phyloP scores from a whole-genome alignment of 2,329 filamentous ascomycete species.

The Plectosphaerella sp. region DNA sequence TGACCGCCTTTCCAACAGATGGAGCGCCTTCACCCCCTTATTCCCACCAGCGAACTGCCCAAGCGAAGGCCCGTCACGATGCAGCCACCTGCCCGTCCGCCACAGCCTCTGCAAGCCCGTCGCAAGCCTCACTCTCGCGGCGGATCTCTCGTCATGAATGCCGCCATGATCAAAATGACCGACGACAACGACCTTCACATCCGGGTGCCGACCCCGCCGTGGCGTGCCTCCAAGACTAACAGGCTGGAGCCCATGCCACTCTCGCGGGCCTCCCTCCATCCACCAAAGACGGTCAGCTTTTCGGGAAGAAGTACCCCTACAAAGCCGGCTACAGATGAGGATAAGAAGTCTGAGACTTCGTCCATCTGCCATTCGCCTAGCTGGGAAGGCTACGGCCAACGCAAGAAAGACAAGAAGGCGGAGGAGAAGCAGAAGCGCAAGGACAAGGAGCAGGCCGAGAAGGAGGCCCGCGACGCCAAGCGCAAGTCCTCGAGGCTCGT shows the following conservation, averaged over 20 bases:
- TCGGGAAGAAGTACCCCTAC: slow-evolving; percentile 22
- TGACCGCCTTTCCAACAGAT: slow-evolving; percentile 9
- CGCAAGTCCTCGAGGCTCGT: slow-evolving; percentile 28
- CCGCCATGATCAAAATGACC: too few relatives aligned
- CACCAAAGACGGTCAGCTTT: slow-evolving; percentile 34
- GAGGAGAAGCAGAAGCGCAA: slow-evolving; percentile 33
- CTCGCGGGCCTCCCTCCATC: slow-evolving; percentile 13
- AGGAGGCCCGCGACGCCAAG: slow-evolving; percentile 29
- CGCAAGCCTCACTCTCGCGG: slow-evolving; percentile 1
- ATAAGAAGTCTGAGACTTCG: slow-evolving; percentile 37
- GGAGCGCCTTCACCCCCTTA: slow-evolving; percentile 10
- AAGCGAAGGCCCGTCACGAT: too few relatives aligned
- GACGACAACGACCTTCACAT: too few relatives aligned
- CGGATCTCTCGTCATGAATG: too few relatives aligned
- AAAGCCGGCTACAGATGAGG: slow-evolving; percentile 14
- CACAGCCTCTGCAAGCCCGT: too few relatives aligned
- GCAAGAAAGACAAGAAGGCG: slow-evolving; percentile 48
- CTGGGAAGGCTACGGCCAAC: slow-evolving; percentile 54
- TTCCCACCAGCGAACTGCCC: too few relatives aligned
- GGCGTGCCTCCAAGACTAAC: too few relatives aligned
- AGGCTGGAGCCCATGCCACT: slow-evolving; percentile 10
- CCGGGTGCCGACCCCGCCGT: too few relatives aligned
- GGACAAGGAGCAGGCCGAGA: slow-evolving; percentile 32
- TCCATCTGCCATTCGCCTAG: slow-evolving; percentile 57
- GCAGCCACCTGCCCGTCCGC: too few relatives aligned